Conservation (phyloP, 306 rosid genomes). For the Cajanus cajan region DNA sequence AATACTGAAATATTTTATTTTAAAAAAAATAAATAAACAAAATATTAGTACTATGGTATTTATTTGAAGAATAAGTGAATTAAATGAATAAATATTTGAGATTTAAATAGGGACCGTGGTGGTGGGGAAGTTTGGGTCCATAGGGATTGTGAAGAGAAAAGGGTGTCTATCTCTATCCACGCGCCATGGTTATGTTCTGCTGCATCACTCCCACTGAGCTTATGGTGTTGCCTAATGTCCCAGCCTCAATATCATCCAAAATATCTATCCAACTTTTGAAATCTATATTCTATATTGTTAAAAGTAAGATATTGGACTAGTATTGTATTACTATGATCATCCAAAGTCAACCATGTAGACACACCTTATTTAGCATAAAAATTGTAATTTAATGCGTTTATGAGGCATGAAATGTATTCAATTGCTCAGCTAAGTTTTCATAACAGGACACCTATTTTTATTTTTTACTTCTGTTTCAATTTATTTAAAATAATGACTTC, state of each 20-base stretch:
- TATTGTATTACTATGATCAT: neutral
- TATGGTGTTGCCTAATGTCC: neutral
- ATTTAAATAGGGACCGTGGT: neutral
- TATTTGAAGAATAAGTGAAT: neutral
- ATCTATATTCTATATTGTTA: neutral
- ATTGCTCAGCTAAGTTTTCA: too few relatives aligned
- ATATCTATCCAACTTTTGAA: neutral
- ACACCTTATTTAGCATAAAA: neutral
- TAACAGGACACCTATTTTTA: too few relatives aligned
- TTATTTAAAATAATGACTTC: too few relatives aligned
- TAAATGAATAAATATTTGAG: neutral
- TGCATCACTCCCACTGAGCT: neutral
- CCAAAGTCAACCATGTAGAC: neutral
- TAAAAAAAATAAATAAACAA: too few relatives aligned
- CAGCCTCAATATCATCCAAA: constrained; percentile 8
- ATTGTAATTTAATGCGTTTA: too few relatives aligned
- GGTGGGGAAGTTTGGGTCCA: constrained; percentile 19
- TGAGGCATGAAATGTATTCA: too few relatives aligned
- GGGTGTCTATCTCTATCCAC: neutral
- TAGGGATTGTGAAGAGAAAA: constrained; percentile 21
- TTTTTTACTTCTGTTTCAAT: too few relatives aligned
- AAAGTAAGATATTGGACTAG: too few relatives aligned
- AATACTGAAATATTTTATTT: constrained; percentile 27
- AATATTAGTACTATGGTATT: neutral
- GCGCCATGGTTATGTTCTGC: neutral